Evolutionary conservation across 2,329 filamentous ascomycete species (phyloP).

Genomic region (Talaromyces albobiverticillius): DNA sequence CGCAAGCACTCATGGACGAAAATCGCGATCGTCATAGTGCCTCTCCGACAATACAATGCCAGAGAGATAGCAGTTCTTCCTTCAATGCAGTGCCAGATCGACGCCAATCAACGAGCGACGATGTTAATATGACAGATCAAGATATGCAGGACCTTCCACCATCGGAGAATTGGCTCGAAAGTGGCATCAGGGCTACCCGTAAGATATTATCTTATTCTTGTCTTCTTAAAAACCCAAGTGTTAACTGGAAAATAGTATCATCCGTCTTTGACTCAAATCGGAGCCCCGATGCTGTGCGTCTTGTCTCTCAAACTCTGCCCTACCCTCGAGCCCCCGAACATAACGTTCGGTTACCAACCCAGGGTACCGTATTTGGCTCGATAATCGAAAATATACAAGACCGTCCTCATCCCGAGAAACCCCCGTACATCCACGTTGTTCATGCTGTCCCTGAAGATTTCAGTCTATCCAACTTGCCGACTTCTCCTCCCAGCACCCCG

Average conservation of each 20-base stretch:
- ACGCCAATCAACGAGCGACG: slow-evolving; percentile 28
- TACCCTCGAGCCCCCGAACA: slow-evolving; percentile 45
- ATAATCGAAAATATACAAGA: slow-evolving; percentile 57
- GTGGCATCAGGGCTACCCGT: slow-evolving; percentile 36
- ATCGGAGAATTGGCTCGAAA: slow-evolving; percentile 34
- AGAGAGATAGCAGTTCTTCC: slow-evolving; percentile 28
- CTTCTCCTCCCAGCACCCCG: slow-evolving; percentile 61
- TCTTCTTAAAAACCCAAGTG: not conserved
- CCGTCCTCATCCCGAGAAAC: slow-evolving; percentile 48
- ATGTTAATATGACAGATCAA: slow-evolving; percentile 22
- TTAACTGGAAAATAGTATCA: slow-evolving; percentile 27
- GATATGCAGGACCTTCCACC: slow-evolving; percentile 22
- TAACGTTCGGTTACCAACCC: slow-evolving; percentile 25
- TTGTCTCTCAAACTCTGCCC: slow-evolving; percentile 61
- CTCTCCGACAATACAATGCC: slow-evolving; percentile 24
- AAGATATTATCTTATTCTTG: slow-evolving; percentile 15
- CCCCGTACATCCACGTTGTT: slow-evolving; percentile 62
- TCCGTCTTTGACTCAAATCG: slow-evolving; percentile 35
- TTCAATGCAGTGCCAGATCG: slow-evolving; percentile 29
- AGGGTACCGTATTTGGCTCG: slow-evolving; percentile 48
- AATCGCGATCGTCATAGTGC: slow-evolving; percentile 27
- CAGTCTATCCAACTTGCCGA: slow-evolving; percentile 60
- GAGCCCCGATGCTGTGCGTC: slow-evolving; percentile 48
- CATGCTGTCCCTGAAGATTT: slow-evolving; percentile 63
- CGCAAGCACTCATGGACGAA: slow-evolving; percentile 29